phyloP scores from a whole-genome alignment of 441 rosid genomes.

The Daphne laureola region DNA sequence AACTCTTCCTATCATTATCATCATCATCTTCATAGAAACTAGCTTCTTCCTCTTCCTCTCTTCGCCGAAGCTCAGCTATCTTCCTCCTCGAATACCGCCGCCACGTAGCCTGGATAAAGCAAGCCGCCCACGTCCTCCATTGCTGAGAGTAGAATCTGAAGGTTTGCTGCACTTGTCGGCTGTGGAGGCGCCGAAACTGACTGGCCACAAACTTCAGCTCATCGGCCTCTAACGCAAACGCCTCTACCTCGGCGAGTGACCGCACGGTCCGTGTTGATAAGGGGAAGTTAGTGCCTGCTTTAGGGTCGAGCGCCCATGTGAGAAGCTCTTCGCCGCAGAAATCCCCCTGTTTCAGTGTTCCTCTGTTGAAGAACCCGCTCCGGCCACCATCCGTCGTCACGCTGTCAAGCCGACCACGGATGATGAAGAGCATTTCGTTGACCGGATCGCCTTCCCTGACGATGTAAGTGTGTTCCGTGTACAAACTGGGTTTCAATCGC shows the following conservation, averaged over 20 bases:
- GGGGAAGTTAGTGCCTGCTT: constrained; percentile 51
- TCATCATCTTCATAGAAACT: constrained; percentile 18
- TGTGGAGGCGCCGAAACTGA: constrained; percentile 87
- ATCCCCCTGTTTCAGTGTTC: constrained; percentile 70
- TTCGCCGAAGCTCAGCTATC: constrained; percentile 42
- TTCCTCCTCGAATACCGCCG: constrained; percentile 61
- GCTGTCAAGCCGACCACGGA: constrained; percentile 81
- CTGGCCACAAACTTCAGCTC: constrained; percentile 83
- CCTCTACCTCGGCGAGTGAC: constrained; percentile 83
- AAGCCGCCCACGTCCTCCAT: constrained; percentile 93
- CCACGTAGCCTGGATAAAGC: constrained; percentile 83
- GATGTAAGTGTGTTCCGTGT: constrained; percentile 65
- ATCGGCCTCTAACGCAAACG: constrained; percentile 83
- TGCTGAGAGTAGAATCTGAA: constrained; percentile 93
- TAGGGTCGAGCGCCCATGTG: constrained; percentile 75
- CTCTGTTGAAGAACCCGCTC: constrained; percentile 86
- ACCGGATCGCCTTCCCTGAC: constrained; percentile 98
- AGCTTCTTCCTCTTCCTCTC: constrained; percentile 43
- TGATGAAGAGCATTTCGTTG: constrained; percentile 84
- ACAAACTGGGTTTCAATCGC: constrained; percentile 79
- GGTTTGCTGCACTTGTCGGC: constrained; percentile 84
- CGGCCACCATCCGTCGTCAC: constrained; percentile 95
- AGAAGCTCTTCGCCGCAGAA: constrained; percentile 79
- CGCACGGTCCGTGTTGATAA: constrained; percentile 58
- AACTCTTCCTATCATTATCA: constrained; percentile 19